These are phyloP conservation scores for Celoporthe dispersa DNA, from an alignment of 2,329 filamentous ascomycete genomes.

Conservation along the genomic window DNA sequence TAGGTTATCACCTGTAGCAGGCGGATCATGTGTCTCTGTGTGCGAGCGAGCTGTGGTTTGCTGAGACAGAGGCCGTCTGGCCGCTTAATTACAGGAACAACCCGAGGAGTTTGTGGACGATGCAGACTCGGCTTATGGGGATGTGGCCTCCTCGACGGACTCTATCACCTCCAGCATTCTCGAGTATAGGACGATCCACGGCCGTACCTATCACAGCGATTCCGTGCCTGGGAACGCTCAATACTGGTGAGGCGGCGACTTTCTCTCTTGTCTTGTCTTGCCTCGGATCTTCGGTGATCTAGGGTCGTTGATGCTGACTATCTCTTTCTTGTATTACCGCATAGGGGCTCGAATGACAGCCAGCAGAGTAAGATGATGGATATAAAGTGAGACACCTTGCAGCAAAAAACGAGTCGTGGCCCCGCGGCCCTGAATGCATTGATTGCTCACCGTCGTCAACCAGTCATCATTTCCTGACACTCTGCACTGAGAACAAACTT, in stretches of 20 bases:
- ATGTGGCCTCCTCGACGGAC: conserved; percentile 27
- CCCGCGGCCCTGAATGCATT: no score
- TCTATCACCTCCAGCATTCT: conserved; percentile 28
- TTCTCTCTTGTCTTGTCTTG: conserved; percentile 35
- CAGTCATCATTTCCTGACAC: conserved; percentile 36
- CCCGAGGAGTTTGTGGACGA: conserved; percentile 23
- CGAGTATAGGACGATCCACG: conserved; percentile 29
- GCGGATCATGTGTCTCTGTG: not conserved
- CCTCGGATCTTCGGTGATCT: not conserved
- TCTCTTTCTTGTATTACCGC: not conserved
- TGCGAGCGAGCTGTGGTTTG: not conserved
- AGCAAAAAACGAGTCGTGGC: no score
- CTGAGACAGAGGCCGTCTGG: not conserved
- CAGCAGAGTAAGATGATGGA: conserved; percentile 40
- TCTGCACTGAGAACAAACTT: conserved; percentile 35
- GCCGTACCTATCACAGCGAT: conserved; percentile 29
- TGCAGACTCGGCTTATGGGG: conserved; percentile 28
- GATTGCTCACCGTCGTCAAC: conserved; percentile 15
- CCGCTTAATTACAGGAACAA: conserved; percentile 11
- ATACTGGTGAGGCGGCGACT: conserved; percentile 25
- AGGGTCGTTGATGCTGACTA: not conserved
- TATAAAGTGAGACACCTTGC: conserved; percentile 33
- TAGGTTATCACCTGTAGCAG: conserved; percentile 11
- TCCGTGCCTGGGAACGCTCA: conserved; percentile 24
- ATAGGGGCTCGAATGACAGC: conserved; percentile 38